These are phyloP conservation scores for Colletotrichum sp. DNA, from an alignment of 2,329 filamentous ascomycete genomes.

Conservation along the genomic window DNA sequence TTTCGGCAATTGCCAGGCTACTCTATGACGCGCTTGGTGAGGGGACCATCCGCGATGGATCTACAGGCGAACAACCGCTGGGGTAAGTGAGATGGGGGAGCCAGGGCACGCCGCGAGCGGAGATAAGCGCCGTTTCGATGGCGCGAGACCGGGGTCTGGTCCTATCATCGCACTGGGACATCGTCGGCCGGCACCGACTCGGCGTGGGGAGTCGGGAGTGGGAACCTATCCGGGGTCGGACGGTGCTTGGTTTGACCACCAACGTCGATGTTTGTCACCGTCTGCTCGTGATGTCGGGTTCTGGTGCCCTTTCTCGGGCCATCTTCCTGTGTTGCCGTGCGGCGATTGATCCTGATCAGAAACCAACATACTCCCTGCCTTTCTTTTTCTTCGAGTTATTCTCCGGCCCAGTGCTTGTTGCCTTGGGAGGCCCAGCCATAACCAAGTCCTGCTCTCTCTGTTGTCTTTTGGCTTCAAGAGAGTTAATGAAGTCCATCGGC, in stretches of 20 bases:
- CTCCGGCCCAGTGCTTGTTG: not conserved
- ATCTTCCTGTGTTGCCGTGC: not conserved
- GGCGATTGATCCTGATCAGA: not conserved
- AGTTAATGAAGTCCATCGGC: not conserved
- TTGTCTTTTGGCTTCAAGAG: not conserved
- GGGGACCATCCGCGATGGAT: not conserved
- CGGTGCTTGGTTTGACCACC: not conserved
- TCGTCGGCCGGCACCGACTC: slow-evolving; percentile 16
- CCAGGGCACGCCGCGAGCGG: not conserved
- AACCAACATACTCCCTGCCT: not conserved
- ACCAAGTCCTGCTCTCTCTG: not conserved
- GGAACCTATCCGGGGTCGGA: not conserved
- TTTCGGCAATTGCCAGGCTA: not conserved
- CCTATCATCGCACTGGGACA: not conserved
- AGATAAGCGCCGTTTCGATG: not conserved
- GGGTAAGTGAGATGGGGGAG: not conserved
- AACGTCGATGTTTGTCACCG: not conserved
- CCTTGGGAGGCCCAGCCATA: not conserved
- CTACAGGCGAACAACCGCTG: not conserved
- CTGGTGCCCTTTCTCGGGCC: not conserved
- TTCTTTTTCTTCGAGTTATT: not conserved
- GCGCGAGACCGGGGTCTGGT: slow-evolving; percentile 9
- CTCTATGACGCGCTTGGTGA: not conserved
- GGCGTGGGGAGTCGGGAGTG: not conserved
- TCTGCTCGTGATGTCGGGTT: not conserved